Conservation (phyloP, 2,329 filamentous ascomycete genomes). For the Piedraia hortae region DNA sequence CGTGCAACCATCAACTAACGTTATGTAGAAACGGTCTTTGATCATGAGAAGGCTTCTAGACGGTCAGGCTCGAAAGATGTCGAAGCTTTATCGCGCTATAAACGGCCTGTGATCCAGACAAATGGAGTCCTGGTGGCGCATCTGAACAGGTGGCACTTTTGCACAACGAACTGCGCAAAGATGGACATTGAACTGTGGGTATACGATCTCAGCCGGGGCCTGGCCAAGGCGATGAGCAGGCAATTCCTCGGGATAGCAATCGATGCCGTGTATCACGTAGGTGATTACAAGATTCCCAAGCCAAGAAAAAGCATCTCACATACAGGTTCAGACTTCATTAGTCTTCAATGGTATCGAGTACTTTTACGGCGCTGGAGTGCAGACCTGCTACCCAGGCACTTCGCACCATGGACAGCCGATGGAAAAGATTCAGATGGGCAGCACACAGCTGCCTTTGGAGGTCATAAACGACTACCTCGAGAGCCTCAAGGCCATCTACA, state of each 20-base stretch:
- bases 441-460: constrained; percentile 50
- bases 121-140: too few relatives aligned
- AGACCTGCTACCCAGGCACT: constrained; percentile 49
- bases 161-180: background rate
- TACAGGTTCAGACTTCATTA: constrained; percentile 69
- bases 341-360: constrained; percentile 69
- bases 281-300: too few relatives aligned
- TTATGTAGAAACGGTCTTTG: too few relatives aligned
- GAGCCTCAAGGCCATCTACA: constrained; percentile 59
- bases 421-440: constrained; percentile 43
- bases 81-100: too few relatives aligned
- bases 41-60: too few relatives aligned
- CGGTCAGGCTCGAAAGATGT: too few relatives aligned
- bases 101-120: too few relatives aligned
- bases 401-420: constrained; percentile 74
- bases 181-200: constrained; percentile 26
- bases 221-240: constrained; percentile 23
- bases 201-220: constrained; percentile 22
- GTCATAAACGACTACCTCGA: constrained; percentile 70
- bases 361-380: constrained; percentile 67
- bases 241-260: constrained; percentile 40
- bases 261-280: constrained; percentile 67
- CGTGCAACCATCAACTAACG: too few relatives aligned
- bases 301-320: too few relatives aligned
- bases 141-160: too few relatives aligned